Conservation (phyloP, 257 asterid species). For the Eustoma russellianum region DNA sequence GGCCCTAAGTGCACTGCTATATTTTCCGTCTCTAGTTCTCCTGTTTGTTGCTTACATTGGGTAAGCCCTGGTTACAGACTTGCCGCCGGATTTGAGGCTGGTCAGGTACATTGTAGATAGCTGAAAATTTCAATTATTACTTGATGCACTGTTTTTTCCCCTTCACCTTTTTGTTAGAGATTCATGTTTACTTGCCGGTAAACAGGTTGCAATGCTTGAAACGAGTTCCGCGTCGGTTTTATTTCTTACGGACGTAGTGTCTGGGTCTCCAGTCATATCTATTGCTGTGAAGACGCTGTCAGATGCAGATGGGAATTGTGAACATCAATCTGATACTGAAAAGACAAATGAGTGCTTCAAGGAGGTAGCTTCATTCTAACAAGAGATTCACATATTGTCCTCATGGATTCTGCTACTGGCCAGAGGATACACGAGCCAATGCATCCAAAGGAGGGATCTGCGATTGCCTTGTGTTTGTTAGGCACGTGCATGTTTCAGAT, state of each 20-base stretch:
- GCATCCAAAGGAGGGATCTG: constrained; percentile 42
- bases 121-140: neutral
- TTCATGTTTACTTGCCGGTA: constrained; percentile 16
- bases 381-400: constrained; percentile 48
- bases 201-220: constrained; percentile 83
- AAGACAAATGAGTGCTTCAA: constrained; percentile 25
- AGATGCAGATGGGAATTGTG: constrained; percentile 20
- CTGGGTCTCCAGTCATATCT: constrained; percentile 48
- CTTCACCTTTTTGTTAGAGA: constrained; percentile 9
- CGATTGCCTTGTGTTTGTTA: constrained; percentile 56
- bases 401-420: constrained; percentile 56
- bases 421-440: constrained; percentile 42
- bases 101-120: constrained; percentile 39
- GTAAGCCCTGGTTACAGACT: constrained; percentile 56
- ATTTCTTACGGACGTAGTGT: constrained; percentile 49
- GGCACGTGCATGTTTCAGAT: constrained; percentile 40
- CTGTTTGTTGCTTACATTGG: constrained; percentile 59
- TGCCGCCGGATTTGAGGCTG: constrained; percentile 67
- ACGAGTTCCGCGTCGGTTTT: constrained; percentile 57
- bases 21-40: constrained; percentile 51
- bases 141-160: neutral
- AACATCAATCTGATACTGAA: constrained; percentile 32
- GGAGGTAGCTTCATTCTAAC: constrained; percentile 57
- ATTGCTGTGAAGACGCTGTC: constrained; percentile 37
- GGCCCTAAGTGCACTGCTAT: constrained; percentile 40